These are phyloP conservation scores for Aureobasidium musti DNA, from an alignment of 2,329 filamentous ascomycete species.

Conservation along the genomic window DNA sequence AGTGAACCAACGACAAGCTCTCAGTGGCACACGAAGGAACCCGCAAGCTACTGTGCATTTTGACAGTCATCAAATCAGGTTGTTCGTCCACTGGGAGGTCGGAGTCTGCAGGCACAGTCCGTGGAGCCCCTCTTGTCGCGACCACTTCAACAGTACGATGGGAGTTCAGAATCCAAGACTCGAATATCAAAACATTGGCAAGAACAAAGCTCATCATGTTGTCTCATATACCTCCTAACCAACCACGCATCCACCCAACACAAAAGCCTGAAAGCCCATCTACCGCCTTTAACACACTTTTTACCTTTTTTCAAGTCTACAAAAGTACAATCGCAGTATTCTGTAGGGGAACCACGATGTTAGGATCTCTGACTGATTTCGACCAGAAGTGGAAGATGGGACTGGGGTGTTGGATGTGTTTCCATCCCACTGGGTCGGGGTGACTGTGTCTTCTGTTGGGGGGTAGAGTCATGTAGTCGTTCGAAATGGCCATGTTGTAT, in stretches of 20 bases:
- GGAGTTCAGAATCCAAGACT: background rate
- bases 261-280: background rate
- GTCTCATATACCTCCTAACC: background rate
- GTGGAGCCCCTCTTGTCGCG: too few relatives aligned
- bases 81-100: background rate
- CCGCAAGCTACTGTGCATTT: background rate
- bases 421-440: background rate
- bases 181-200: background rate
- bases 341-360: background rate
- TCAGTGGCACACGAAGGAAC: background rate
- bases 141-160: too few relatives aligned
- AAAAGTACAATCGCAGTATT: background rate
- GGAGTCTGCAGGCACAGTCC: too few relatives aligned
- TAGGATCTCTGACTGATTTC: background rate
- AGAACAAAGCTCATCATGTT: background rate
- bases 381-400: background rate
- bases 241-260: background rate
- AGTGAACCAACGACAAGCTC: background rate
- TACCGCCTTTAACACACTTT: background rate
- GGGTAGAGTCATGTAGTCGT: background rate
- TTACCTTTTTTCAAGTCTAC: background rate
- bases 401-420: background rate
- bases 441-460: background rate
- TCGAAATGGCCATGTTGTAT: background rate
- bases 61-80: background rate